These are phyloP conservation scores for Daldinia bambusicola DNA, from an alignment of 495 filamentous ascomycete species.

Conservation along the genomic window DNA sequence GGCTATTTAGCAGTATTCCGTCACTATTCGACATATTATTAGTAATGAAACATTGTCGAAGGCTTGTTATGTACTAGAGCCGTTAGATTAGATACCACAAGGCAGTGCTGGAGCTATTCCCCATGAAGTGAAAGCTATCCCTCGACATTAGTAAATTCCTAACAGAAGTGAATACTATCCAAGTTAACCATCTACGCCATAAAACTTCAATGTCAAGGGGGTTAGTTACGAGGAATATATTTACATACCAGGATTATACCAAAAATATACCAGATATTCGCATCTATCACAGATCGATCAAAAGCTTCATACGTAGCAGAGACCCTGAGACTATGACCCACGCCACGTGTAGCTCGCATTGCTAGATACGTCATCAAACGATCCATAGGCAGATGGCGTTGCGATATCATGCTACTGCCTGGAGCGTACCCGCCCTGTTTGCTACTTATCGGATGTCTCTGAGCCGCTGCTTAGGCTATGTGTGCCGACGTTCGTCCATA, in stretches of 20 bases:
- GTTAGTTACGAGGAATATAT: not conserved
- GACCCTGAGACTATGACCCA: slow-evolving; percentile 27
- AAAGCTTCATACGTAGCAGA: slow-evolving; percentile 20
- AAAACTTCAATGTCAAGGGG: not conserved
- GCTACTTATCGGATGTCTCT: not conserved
- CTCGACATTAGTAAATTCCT: not conserved
- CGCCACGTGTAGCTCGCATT: slow-evolving; percentile 56
- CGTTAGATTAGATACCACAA: not conserved
- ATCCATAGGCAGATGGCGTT: slow-evolving; percentile 20
- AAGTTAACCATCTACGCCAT: slow-evolving; percentile 43
- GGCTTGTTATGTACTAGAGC: not conserved
- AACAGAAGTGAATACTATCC: not conserved
- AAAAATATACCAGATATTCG: slow-evolving; percentile 27
- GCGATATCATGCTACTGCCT: slow-evolving; percentile 2
- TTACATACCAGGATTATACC: slow-evolving; percentile 8
- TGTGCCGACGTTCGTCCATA: not conserved
- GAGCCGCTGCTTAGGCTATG: not conserved
- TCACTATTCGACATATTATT: not conserved
- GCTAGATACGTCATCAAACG: slow-evolving; percentile 51
- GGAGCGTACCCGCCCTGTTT: not conserved
- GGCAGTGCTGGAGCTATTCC: not conserved
- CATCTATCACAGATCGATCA: slow-evolving; percentile 24
- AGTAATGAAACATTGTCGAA: not conserved
- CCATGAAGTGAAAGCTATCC: not conserved
- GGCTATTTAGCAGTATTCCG: not conserved